phyloP scores from a whole-genome alignment of 768 basidiomycete species.

The Russula emetica region DNA sequence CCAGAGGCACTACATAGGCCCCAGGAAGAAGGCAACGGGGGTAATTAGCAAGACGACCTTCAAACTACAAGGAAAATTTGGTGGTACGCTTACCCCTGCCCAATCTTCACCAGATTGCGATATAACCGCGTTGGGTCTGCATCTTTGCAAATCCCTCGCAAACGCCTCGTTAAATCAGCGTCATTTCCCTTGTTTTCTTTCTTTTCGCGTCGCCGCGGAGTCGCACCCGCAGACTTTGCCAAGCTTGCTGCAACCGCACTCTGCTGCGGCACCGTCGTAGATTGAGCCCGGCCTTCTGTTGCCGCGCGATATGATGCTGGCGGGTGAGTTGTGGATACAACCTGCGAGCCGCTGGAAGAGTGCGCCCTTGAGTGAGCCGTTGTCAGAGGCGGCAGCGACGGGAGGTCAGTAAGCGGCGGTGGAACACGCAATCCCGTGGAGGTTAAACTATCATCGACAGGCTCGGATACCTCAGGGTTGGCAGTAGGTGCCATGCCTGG shows the following conservation, averaged over 20 bases:
- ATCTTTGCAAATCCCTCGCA: constrained; percentile 94
- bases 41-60: neutral
- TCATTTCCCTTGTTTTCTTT: constrained; percentile 65
- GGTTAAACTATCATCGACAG: too few species aligned
- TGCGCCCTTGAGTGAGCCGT: neutral
- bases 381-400: too few species aligned
- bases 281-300: constrained; percentile 35
- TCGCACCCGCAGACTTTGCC: constrained; percentile 69
- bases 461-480: constrained; percentile 24
- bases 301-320: constrained; percentile 65
- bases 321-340: constrained; percentile 29
- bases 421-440: too few species aligned
- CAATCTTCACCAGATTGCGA: constrained; percentile 90
- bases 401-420: too few species aligned
- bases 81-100: constrained; percentile 72
- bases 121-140: constrained; percentile 95
- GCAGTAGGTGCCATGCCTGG: constrained; percentile 16
- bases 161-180: constrained; percentile 84
- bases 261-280: constrained; percentile 31
- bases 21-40: too few species aligned
- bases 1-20: constrained; percentile 73
- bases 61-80: neutral
- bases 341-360: constrained; percentile 30
- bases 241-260: constrained; percentile 62
- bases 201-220: constrained; percentile 56